These are phyloP conservation scores for Pochonia chlamydosporia DNA, from an alignment of 2,329 filamentous ascomycete genomes.

Conservation along the genomic window DNA sequence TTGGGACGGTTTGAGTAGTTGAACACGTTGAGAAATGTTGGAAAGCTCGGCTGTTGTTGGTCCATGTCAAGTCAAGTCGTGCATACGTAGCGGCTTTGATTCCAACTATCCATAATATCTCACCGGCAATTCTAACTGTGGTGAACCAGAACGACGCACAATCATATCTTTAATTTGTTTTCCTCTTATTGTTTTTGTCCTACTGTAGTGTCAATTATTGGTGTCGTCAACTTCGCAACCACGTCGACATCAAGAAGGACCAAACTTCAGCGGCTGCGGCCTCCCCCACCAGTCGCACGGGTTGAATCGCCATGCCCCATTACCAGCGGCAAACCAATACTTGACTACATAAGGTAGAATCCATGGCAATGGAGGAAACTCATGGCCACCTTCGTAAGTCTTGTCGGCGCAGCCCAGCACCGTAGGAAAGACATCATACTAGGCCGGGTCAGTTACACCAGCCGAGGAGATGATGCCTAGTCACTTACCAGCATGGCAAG, in stretches of 20 bases:
- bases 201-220: too few species aligned
- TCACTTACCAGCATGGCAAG: constrained; percentile 11
- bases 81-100: too few species aligned
- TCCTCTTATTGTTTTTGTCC: too few species aligned
- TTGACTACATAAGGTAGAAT: constrained; percentile 18
- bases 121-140: too few species aligned
- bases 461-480: neutral
- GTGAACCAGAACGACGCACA: too few species aligned
- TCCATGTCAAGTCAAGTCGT: too few species aligned
- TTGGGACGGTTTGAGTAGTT: too few species aligned
- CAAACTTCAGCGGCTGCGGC: constrained; percentile 15
- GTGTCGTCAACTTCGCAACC: neutral
- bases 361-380: constrained; percentile 17
- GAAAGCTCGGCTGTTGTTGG: too few species aligned
- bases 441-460: neutral
- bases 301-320: constrained; percentile 21
- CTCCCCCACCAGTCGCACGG: constrained; percentile 20
- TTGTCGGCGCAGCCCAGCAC: constrained; percentile 18
- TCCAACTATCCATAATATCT: too few species aligned
- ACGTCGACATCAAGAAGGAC: neutral
- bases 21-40: too few species aligned
- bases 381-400: constrained; percentile 18
- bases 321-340: constrained; percentile 16
- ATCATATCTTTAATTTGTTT: too few species aligned
- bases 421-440: constrained; percentile 17